Evolutionary conservation across 2,329 filamentous ascomycete species (phyloP).

Genomic region (Dendryphion nanum): DNA sequence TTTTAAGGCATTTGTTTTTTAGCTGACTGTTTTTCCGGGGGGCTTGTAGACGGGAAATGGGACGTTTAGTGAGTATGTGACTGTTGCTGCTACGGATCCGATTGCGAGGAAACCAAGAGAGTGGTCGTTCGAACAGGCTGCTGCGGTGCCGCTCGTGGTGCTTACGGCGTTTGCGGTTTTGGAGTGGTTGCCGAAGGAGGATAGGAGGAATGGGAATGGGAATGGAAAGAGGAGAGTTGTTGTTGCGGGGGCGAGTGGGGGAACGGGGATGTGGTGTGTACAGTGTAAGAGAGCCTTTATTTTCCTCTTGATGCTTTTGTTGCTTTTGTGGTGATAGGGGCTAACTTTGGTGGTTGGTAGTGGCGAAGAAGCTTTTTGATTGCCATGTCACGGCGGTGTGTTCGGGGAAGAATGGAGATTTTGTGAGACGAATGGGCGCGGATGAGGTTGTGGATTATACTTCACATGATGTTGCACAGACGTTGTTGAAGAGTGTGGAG

Average conservation of each 20-base stretch:
- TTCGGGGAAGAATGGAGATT: conserved; percentile 46
- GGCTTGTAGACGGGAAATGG: conserved; percentile 17
- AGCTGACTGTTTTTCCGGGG: conserved; percentile 10
- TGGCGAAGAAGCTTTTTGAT: conserved; percentile 35
- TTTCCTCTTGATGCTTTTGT: conserved; percentile 45
- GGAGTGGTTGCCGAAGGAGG: conserved; percentile 20
- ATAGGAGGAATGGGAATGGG: too few relatives aligned
- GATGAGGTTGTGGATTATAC: conserved; percentile 45
- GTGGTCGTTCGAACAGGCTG: conserved; percentile 21
- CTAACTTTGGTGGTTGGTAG: conserved; percentile 2
- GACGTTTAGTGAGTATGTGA: conserved; percentile 27
- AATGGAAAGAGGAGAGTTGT: conserved; percentile 18
- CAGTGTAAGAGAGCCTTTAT: conserved; percentile 29
- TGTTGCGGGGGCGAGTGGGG: conserved; percentile 30
- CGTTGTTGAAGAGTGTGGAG: conserved; percentile 31
- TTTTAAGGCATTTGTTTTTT: not conserved
- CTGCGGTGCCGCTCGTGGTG: conserved; percentile 37
- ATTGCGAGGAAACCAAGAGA: conserved; percentile 21
- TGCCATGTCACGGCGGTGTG: conserved; percentile 51
- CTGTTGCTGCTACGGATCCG: conserved; percentile 16
- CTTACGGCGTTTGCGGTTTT: conserved; percentile 39
- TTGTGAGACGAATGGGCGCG: conserved; percentile 50
- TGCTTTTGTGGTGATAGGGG: not conserved
- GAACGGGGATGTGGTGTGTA: conserved; percentile 36
- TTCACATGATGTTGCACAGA: conserved; percentile 27